Conservation (phyloP, 1,284 basidiomycete genomes). For the Afroboletus lepidellus region DNA sequence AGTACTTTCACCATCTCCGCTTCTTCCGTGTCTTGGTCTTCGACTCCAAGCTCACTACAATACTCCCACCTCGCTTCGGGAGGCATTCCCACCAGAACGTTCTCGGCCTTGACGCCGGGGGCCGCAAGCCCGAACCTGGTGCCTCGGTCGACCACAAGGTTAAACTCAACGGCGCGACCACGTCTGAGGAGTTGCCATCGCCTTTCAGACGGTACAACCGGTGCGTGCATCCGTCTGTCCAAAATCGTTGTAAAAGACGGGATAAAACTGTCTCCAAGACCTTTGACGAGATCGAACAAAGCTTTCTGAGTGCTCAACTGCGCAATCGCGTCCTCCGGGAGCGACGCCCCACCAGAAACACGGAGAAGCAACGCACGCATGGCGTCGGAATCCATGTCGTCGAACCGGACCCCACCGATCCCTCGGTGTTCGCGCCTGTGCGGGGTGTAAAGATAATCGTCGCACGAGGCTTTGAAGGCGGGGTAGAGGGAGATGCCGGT, state of each 20-base stretch:
- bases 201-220: slow-evolving; percentile 41
- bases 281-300: slow-evolving; percentile 71
- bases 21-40: slow-evolving; percentile 64
- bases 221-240: slow-evolving; percentile 55
- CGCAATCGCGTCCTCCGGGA: slow-evolving; percentile 40
- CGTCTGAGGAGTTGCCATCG: slow-evolving; percentile 88
- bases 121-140: slow-evolving; percentile 87
- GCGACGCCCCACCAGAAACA: slow-evolving; percentile 33
- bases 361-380: slow-evolving; percentile 37
- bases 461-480: slow-evolving; percentile 94
- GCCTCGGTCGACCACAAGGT: slow-evolving; percentile 81
- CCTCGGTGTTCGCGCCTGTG: slow-evolving; percentile 89
- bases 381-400: slow-evolving; percentile 68
- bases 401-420: slow-evolving; percentile 94
- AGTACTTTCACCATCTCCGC: slow-evolving; percentile 67
- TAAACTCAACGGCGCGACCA: slow-evolving; percentile 91
- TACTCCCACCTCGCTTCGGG: slow-evolving; percentile 93
- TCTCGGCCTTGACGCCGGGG: slow-evolving; percentile 85
- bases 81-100: slow-evolving; percentile 86
- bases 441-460: slow-evolving; percentile 90
- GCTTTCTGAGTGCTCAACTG: slow-evolving; percentile 43
- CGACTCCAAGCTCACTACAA: slow-evolving; percentile 69
- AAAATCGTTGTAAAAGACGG: slow-evolving; percentile 84
- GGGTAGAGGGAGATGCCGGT: slow-evolving; percentile 47
- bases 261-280: slow-evolving; percentile 73